These are phyloP conservation scores for Eugenia klotzschiana DNA, from an alignment of 441 rosid genomes.

Conservation along the genomic window DNA sequence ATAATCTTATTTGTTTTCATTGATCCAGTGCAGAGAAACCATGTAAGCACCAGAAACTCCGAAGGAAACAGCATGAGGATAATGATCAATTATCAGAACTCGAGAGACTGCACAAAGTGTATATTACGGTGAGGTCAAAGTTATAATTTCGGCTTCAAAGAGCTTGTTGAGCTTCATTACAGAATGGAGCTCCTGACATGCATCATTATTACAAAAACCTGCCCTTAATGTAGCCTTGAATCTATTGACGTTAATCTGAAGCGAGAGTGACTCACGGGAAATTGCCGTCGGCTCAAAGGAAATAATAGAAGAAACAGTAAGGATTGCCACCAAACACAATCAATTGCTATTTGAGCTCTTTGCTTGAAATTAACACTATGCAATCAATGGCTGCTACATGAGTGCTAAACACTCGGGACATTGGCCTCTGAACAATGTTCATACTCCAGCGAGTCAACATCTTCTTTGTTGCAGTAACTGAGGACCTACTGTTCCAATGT, in stretches of 20 bases:
- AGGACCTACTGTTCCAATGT: not conserved
- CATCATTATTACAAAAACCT: not conserved
- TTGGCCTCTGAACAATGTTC: not conserved
- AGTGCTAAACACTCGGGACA: not conserved
- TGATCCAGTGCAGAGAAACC: not conserved
- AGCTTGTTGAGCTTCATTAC: not conserved
- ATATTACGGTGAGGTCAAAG: not conserved
- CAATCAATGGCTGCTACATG: not conserved
- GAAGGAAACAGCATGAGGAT: not conserved
- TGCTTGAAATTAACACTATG: not conserved
- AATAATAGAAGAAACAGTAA: not conserved
- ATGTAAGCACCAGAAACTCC: not conserved
- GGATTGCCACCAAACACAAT: not conserved
- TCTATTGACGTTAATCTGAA: not conserved
- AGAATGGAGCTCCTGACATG: not conserved
- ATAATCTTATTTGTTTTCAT: not conserved
- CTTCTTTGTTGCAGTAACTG: not conserved
- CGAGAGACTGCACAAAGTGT: not conserved
- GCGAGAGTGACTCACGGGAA: not conserved
- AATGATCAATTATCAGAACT: not conserved
- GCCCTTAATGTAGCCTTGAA: not conserved
- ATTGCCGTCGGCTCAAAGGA: not conserved
- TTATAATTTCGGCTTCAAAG: not conserved
- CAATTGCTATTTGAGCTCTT: not conserved
- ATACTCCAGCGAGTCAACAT: not conserved